A percentile compares a stretch with the other conserved stretches of the same genome.
These are phyloP conservation scores for Antrodiella citrinella DNA, from an alignment of 768 basidiomycete species.

Conservation along the genomic window DNA sequence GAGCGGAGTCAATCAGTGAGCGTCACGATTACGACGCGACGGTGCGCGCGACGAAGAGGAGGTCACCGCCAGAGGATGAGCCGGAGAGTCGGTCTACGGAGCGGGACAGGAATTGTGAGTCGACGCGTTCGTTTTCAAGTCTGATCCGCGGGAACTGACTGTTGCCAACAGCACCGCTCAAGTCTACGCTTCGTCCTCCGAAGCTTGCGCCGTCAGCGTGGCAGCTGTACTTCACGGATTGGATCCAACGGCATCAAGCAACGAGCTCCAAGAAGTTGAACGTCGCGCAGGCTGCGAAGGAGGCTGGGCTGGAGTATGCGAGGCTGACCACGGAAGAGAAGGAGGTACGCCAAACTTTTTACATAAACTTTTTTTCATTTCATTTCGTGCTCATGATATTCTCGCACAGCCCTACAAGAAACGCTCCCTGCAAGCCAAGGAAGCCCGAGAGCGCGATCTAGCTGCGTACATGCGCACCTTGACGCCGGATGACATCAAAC, in stretches of 20 bases:
- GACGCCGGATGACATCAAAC: conserved; percentile 90
- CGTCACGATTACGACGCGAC: conserved; percentile 63
- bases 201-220: conserved; percentile 91
- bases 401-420: conserved; percentile 79
- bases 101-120: conserved; percentile 14
- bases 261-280: conserved; percentile 80
- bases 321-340: conserved; percentile 72
- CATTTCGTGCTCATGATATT: neutral
- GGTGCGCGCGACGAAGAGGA: conserved; percentile 52
- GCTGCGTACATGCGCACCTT: conserved; percentile 80
- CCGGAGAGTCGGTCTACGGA: neutral
- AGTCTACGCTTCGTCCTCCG: conserved; percentile 77
- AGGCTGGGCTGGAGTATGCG: conserved; percentile 87
- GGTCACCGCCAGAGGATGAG: conserved; percentile 18
- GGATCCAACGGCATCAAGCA: conserved; percentile 82
- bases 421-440: conserved; percentile 79
- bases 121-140: conserved; percentile 10
- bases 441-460: conserved; percentile 74
- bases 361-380: neutral
- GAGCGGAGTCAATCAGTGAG: conserved; percentile 56
- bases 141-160: conserved; percentile 19
- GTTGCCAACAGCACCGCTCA: conserved; percentile 46
- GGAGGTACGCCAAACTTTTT: conserved; percentile 66
- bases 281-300: conserved; percentile 92
- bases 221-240: conserved; percentile 95